phyloP scores from a whole-genome alignment of 2,329 filamentous ascomycete genomes.

The Ascochyta fabae region DNA sequence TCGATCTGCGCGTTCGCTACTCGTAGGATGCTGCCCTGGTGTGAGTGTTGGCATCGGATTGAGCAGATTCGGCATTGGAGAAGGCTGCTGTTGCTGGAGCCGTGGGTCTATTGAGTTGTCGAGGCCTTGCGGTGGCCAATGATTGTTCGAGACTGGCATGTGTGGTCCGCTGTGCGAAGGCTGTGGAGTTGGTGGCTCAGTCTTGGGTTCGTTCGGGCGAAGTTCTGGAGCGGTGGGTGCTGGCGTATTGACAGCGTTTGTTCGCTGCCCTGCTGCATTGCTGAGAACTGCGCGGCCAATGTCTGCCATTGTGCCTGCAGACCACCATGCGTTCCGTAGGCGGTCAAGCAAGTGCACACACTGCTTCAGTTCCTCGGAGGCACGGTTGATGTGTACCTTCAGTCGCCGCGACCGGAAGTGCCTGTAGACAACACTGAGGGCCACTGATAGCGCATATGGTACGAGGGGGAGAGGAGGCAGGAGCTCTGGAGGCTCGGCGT shows the following conservation, averaged over 20 bases:
- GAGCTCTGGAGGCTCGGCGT: conserved; percentile 52
- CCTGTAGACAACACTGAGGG: conserved; percentile 63
- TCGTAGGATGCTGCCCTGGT: conserved; percentile 47
- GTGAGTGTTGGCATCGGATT: conserved; percentile 37
- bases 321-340: conserved; percentile 54
- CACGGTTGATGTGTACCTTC: conserved; percentile 55
- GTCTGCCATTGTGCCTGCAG: conserved; percentile 55
- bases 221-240: conserved; percentile 31
- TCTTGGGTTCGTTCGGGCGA: conserved; percentile 27
- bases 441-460: conserved; percentile 62
- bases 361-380: conserved; percentile 53
- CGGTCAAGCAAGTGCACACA: conserved; percentile 54
- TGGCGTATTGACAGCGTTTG: conserved; percentile 44
- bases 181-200: conserved; percentile 28
- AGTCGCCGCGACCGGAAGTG: conserved; percentile 61
- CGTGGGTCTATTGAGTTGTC: conserved; percentile 45
- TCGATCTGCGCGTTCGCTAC: conserved; percentile 44
- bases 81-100: conserved; percentile 37
- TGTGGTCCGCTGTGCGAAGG: conserved; percentile 22
- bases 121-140: conserved; percentile 32
- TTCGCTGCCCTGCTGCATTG: conserved; percentile 48
- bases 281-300: conserved; percentile 48
- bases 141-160: conserved; percentile 20
- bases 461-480: conserved; percentile 62
- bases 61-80: conserved; percentile 39